phyloP scores from a whole-genome alignment of 192 early-diverging fungal species.

The Rhizoclosmatium globosum region DNA sequence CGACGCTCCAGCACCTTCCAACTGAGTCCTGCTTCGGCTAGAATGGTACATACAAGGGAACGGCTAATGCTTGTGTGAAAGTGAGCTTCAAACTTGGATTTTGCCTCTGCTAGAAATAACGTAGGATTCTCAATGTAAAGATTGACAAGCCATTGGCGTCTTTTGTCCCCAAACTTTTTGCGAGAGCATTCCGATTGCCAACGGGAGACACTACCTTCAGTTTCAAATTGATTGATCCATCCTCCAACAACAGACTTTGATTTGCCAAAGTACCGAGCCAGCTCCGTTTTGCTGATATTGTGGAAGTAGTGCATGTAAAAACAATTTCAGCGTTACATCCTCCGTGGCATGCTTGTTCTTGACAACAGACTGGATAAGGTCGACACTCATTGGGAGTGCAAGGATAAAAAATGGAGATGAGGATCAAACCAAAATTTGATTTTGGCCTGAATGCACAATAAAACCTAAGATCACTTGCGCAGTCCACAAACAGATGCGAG shows the following conservation, averaged over 20 bases:
- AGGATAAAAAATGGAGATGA: neutral
- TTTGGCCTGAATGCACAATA: neutral
- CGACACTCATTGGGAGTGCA: neutral
- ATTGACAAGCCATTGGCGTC: neutral
- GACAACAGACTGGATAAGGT: neutral
- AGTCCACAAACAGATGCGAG: too few relatives aligned
- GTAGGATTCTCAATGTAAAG: neutral
- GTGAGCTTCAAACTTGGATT: neutral
- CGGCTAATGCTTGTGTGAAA: neutral
- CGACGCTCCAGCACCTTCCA: constrained; percentile 35
- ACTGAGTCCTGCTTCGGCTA: constrained; percentile 26
- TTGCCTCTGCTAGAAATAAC: neutral
- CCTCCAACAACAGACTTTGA: neutral
- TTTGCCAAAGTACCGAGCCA: neutral
- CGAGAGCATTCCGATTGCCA: neutral
- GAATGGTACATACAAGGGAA: neutral
- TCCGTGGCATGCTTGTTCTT: neutral
- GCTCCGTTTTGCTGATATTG: neutral
- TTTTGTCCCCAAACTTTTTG: neutral
- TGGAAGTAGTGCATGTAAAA: constrained; percentile 1
- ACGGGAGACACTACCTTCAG: neutral
- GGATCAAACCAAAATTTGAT: neutral
- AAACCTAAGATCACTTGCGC: too few relatives aligned
- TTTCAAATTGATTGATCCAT: neutral
- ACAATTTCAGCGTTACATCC: neutral